Base-by-base conservation (phyloP, 176 grass and related monocot species). In the Triticum aestivum region DNA sequence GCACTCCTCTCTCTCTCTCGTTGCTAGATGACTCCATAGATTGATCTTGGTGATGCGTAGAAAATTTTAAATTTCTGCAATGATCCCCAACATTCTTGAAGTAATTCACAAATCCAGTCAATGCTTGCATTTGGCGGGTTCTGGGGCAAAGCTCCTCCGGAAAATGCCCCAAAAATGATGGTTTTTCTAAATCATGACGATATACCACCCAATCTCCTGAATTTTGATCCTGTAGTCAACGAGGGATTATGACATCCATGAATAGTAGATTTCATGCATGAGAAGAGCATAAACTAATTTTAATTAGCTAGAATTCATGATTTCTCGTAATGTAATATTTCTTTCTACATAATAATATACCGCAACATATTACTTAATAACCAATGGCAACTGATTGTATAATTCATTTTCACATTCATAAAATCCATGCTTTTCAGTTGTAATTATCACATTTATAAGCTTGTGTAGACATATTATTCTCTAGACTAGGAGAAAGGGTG, bases 201-300 rank as follows among this genome's bases (percentile, higher is more conserved):
- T 89, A 89, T n/a, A 89, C 9, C 17, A 84, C 79, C 83, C 82
- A 89, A 61, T 89, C 88, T 47, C 88, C 83, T 6, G 83, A 74
- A 20, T 65, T 30, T 59, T 78, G n/a, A 75, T 89, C 88, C 83
- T 89, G 30, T 52, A 82, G 24, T 81, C 21, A 23, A 24, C 2
- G 9, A 23, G 59, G n/a, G 59, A 62, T 58, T 62, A 62, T 11
- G 59, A 4, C 21, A 58, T 58, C 58, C 8, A 62, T 9, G 21
- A 62, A 62, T 3, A 62, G n/a, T 23, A 23, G 9, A 9, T 62
- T 70, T 59, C 59, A 52, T 14, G n/a, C n/a, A 69, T 5, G 52
- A 24, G 59, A 75, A 65, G 21, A 73, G 20, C 18, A 39, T 12
- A 69, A 69, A 30, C 6, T 9, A 18, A 20, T 24, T n/a, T n/a